Conservation (phyloP, 805 yeast species). For the Grigorovia humatica region DNA sequence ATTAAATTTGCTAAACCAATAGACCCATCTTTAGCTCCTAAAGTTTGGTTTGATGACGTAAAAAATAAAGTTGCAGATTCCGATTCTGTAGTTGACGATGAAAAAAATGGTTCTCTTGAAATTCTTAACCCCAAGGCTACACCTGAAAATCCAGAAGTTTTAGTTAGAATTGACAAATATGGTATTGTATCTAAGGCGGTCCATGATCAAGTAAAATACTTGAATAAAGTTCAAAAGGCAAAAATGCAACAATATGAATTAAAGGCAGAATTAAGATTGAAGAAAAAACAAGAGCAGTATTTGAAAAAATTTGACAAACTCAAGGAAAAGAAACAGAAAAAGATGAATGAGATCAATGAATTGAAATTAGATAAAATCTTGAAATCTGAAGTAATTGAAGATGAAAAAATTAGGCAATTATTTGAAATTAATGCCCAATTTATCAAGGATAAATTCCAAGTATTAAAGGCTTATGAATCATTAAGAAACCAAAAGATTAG, state of each 20-base stretch:
- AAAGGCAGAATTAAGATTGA: constrained; percentile 11
- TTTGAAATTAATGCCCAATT: constrained; percentile 16
- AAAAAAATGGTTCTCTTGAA: not conserved
- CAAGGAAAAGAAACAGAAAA: constrained; percentile 14
- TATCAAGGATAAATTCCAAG: constrained; percentile 14
- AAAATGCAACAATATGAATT: constrained; percentile 11
- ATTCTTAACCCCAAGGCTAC: constrained; percentile 11
- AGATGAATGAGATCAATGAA: constrained; percentile 15
- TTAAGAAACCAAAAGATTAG: constrained; percentile 18
- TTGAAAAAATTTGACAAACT: constrained; percentile 12
- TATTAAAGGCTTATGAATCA: constrained; percentile 20
- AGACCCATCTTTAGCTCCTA: constrained; percentile 10
- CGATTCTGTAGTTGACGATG: not conserved
- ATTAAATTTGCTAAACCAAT: constrained; percentile 7
- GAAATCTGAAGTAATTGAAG: constrained; percentile 19
- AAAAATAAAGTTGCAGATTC: not conserved
- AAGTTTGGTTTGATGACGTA: constrained; percentile 5
- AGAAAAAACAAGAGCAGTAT: constrained; percentile 14
- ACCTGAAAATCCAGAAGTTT: constrained; percentile 23
- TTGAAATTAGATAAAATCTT: constrained; percentile 15
- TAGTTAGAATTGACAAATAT: constrained; percentile 18
- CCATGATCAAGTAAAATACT: constrained; percentile 20
- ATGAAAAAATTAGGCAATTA: constrained; percentile 13
- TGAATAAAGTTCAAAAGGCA: constrained; percentile 13
- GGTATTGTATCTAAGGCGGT: constrained; percentile 23